Percentiles rank a stretch among this genome's conserved stretches.
Evolutionary conservation across 2,329 filamentous ascomycete species (phyloP).

Genomic region (Neobulgaria alba): DNA sequence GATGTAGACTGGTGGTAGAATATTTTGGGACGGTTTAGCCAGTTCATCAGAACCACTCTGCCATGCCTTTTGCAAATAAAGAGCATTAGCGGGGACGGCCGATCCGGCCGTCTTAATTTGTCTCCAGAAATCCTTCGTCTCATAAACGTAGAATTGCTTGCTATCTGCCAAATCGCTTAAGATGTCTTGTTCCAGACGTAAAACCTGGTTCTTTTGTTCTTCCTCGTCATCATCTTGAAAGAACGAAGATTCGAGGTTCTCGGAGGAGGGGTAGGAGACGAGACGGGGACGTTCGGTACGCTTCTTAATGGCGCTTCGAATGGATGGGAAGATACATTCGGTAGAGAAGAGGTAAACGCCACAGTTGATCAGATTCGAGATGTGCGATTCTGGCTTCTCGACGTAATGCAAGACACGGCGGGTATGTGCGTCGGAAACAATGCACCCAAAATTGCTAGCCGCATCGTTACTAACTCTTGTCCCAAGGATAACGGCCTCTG

Average conservation of each 20-base stretch:
- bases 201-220: slow-evolving; percentile 70
- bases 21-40: slow-evolving; percentile 72
- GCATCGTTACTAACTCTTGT: slow-evolving; percentile 86
- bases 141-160: slow-evolving; percentile 96
- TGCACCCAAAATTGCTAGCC: slow-evolving; percentile 94
- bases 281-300: slow-evolving; percentile 85
- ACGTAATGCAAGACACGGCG: slow-evolving; percentile 97
- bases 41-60: slow-evolving; percentile 77
- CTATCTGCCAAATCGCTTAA: slow-evolving; percentile 90
- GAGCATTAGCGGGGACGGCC: slow-evolving; percentile 89
- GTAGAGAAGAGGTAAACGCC: slow-evolving; percentile 96
- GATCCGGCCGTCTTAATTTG: slow-evolving; percentile 99
- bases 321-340: slow-evolving; percentile 93
- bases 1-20: slow-evolving; percentile 89
- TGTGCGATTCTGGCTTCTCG: slow-evolving; percentile 96
- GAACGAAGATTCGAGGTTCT: slow-evolving; percentile 72
- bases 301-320: slow-evolving; percentile 89
- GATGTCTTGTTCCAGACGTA: slow-evolving; percentile 95
- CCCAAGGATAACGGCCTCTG: slow-evolving; percentile 91
- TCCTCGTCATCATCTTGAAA: slow-evolving; percentile 65
- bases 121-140: slow-evolving; percentile 99
- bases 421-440: slow-evolving; percentile 87
- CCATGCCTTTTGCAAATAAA: slow-evolving; percentile 91
- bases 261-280: slow-evolving; percentile 89
- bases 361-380: slow-evolving; percentile 98